These are phyloP conservation scores for Cyberlindnera maclurae DNA, from an alignment of 805 yeast species.

Conservation along the genomic window DNA sequence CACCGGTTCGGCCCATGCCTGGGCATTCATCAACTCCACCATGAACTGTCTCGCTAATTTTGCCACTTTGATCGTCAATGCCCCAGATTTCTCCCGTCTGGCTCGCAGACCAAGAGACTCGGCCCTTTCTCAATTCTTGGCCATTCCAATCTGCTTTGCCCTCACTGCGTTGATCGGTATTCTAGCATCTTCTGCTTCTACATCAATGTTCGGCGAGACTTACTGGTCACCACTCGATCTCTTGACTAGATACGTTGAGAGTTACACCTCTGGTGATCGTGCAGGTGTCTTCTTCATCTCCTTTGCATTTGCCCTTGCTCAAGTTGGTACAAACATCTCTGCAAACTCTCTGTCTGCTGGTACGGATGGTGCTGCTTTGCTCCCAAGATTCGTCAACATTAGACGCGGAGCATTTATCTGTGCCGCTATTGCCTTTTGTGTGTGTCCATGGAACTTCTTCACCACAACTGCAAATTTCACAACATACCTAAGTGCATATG, in stretches of 20 bases:
- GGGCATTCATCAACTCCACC: constrained; percentile 76
- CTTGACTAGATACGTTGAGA: constrained; percentile 53
- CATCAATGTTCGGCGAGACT: constrained; percentile 57
- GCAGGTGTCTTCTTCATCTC: constrained; percentile 78
- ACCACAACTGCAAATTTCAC: constrained; percentile 67
- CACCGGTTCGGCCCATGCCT: constrained; percentile 56
- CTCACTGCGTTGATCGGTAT: constrained; percentile 82
- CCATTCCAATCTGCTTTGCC: constrained; percentile 74
- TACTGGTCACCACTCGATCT: constrained; percentile 78
- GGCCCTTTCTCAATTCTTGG: constrained; percentile 47
- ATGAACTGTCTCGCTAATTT: constrained; percentile 84
- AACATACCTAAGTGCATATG: constrained; percentile 72
- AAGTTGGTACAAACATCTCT: constrained; percentile 71
- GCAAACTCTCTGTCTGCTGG: constrained; percentile 71
- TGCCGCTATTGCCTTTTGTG: constrained; percentile 61
- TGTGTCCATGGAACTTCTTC: constrained; percentile 81
- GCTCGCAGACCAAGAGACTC: constrained; percentile 51
- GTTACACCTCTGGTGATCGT: constrained; percentile 50
- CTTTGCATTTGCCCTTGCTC: constrained; percentile 66
- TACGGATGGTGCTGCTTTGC: constrained; percentile 61
- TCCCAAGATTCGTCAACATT: constrained; percentile 61
- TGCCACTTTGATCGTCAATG: constrained; percentile 78
- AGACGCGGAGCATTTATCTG: constrained; percentile 79
- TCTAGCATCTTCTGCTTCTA: constrained; percentile 74
- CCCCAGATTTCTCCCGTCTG: constrained; percentile 87